These are phyloP conservation scores for Fusarium clavum DNA, from an alignment of 2,329 filamentous ascomycete genomes.

Conservation along the genomic window DNA sequence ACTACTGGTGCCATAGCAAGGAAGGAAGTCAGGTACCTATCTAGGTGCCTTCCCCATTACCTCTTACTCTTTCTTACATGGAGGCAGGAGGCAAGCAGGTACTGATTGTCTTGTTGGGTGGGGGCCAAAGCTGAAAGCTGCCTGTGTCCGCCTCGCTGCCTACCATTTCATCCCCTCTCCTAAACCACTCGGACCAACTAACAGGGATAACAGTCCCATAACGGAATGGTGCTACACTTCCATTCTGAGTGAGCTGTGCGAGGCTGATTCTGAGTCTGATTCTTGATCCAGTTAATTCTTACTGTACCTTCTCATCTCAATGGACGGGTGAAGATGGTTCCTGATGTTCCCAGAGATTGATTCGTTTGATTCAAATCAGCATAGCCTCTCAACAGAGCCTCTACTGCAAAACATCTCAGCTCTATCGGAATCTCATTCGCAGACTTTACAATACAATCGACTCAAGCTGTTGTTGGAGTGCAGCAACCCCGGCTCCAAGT, in stretches of 20 bases:
- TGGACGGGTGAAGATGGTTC: neutral
- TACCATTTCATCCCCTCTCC: conserved; percentile 23
- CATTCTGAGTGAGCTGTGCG: conserved; percentile 41
- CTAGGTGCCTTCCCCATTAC: conserved; percentile 8
- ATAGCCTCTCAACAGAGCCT: neutral
- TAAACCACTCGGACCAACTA: conserved; percentile 34
- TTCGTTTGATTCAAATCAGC: neutral
- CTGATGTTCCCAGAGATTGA: neutral
- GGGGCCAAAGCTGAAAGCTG: conserved; percentile 24
- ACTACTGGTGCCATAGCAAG: neutral
- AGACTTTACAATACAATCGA: neutral
- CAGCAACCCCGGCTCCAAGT: neutral
- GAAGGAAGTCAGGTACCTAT: neutral
- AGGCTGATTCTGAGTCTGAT: conserved; percentile 25
- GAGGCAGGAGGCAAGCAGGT: neutral
- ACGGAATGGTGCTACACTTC: conserved; percentile 20
- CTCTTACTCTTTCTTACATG: neutral
- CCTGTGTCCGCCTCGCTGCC: conserved; percentile 46
- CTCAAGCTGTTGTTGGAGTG: neutral
- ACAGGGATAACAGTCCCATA: conserved; percentile 25
- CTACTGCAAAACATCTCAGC: neutral
- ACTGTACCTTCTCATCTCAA: neutral
- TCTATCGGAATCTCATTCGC: neutral
- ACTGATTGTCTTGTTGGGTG: conserved; percentile 4
- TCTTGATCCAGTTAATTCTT: neutral